A percentile compares a stretch with the other conserved stretches of the same genome.
Conservation (phyloP, 768 basidiomycete species). For the Podaxis sp. region DNA sequence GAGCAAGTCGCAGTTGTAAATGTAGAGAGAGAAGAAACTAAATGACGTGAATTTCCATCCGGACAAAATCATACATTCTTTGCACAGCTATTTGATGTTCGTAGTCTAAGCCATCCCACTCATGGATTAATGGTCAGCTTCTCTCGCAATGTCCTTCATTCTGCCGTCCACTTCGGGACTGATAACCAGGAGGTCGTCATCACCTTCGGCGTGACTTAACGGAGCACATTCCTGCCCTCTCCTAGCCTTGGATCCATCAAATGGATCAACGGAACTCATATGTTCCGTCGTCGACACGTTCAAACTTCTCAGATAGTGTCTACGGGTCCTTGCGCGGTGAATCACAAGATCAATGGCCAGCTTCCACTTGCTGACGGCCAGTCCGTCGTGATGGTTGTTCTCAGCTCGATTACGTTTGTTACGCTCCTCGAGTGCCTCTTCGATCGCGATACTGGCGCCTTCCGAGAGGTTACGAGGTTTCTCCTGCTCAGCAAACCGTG, state of each 20-base stretch:
- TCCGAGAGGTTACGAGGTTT: slow-evolving; percentile 31
- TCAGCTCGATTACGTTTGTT: slow-evolving; percentile 1
- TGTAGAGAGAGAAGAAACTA: neutral
- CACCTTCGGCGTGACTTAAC: slow-evolving; percentile 19
- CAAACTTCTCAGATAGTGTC: slow-evolving; percentile 56
- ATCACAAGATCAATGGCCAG: slow-evolving; percentile 36
- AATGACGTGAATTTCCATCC: neutral
- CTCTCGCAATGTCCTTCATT: slow-evolving; percentile 47
- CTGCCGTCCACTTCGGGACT: slow-evolving; percentile 66
- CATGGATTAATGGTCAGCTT: neutral
- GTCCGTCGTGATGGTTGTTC: neutral
- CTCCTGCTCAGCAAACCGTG: slow-evolving; percentile 30
- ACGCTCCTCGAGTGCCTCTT: slow-evolving; percentile 10
- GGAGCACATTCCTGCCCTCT: slow-evolving; percentile 25
- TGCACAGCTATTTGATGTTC: neutral
- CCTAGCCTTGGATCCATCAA: slow-evolving; percentile 51
- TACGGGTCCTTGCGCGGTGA: slow-evolving; percentile 41
- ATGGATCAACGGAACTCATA: slow-evolving; percentile 75
- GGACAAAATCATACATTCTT: neutral
- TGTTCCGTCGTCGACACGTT: slow-evolving; percentile 62
- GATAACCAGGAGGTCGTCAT: slow-evolving; percentile 51
- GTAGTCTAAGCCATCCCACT: neutral
- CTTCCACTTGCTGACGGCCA: slow-evolving; percentile 42
- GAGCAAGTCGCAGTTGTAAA: slow-evolving; percentile 21
- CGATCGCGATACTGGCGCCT: slow-evolving; percentile 30